Conservation (phyloP, 805 yeast genomes). For the Saccharomycopsis javanensis region DNA sequence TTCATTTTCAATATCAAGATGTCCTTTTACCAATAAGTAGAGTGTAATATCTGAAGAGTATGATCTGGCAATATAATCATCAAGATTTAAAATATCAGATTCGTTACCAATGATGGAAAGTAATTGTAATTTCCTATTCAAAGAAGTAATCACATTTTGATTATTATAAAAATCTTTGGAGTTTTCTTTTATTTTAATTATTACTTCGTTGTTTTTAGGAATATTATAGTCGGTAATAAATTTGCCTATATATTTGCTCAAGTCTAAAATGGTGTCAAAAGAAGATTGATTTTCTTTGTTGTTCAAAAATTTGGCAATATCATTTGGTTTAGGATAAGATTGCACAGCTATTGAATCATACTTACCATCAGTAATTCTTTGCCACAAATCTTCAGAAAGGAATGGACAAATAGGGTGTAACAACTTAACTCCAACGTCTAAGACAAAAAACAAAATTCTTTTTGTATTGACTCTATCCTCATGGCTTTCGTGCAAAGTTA, state of each 20-base stretch:
- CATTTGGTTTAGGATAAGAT: background rate
- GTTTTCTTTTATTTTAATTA: constrained; percentile 39
- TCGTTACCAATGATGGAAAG: background rate
- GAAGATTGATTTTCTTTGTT: constrained; percentile 35
- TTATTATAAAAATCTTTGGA: background rate
- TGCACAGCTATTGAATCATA: constrained; percentile 44
- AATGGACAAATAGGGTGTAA: constrained; percentile 99
- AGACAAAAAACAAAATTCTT: constrained; percentile 83
- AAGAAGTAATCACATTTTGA: background rate
- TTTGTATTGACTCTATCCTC: constrained; percentile 40
- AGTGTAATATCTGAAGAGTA: background rate
- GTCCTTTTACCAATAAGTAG: constrained; percentile 81
- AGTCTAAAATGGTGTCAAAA: constrained; percentile 73
- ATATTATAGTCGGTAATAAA: constrained; percentile 81
- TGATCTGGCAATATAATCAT: constrained; percentile 3
- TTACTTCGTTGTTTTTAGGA: constrained; percentile 77
- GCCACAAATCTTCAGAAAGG: constrained; percentile 97
- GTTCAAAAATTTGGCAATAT: background rate
- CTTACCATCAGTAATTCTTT: constrained; percentile 82
- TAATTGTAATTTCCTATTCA: constrained; percentile 1
- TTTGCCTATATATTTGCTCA: constrained; percentile 86
- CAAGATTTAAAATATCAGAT: constrained; percentile 6
- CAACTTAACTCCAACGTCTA: constrained; percentile 80
- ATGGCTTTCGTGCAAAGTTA: constrained; percentile 38
- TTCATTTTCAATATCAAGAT: constrained; percentile 85